Conservation (phyloP, 345 rosid genomes). For the Gossypium ekmanianum region DNA sequence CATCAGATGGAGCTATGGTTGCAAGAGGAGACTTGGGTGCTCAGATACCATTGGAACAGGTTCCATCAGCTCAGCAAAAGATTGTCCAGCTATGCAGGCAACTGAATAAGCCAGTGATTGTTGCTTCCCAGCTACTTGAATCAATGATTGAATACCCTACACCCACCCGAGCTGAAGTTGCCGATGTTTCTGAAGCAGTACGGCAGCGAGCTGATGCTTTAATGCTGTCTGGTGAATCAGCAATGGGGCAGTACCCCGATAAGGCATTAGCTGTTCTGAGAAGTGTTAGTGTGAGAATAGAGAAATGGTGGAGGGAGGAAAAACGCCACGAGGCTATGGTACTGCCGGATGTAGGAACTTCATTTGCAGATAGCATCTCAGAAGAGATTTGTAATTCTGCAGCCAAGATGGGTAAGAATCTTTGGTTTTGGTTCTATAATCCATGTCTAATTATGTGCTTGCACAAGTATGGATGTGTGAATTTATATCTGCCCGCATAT, state of each 20-base stretch:
- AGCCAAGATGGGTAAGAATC: constrained; percentile 90
- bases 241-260: constrained; percentile 99
- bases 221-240: constrained; percentile 99
- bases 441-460: background rate
- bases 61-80: constrained; percentile 89
- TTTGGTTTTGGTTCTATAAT: background rate
- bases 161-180: constrained; percentile 99
- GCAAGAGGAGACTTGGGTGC: constrained; percentile 99
- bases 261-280: constrained; percentile 92
- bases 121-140: constrained; percentile 94
- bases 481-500: background rate
- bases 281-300: constrained; percentile 91
- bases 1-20: constrained; percentile 99
- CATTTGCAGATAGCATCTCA: constrained; percentile 73
- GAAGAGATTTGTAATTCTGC: constrained; percentile 98
- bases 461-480: background rate
- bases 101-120: constrained; percentile 91
- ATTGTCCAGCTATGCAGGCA: constrained; percentile 85
- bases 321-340: constrained; percentile 75
- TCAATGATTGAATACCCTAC: constrained; percentile 99
- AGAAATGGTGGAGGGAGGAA: constrained; percentile 99
- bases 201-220: constrained; percentile 97
- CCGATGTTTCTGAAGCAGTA: constrained; percentile 99
- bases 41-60: constrained; percentile 98
- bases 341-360: constrained; percentile 65